A percentile compares a stretch with the other conserved stretches of the same genome.
phyloP scores from a whole-genome alignment of 2,329 filamentous ascomycete genomes.

The Colletotrichum euphorbiae region DNA sequence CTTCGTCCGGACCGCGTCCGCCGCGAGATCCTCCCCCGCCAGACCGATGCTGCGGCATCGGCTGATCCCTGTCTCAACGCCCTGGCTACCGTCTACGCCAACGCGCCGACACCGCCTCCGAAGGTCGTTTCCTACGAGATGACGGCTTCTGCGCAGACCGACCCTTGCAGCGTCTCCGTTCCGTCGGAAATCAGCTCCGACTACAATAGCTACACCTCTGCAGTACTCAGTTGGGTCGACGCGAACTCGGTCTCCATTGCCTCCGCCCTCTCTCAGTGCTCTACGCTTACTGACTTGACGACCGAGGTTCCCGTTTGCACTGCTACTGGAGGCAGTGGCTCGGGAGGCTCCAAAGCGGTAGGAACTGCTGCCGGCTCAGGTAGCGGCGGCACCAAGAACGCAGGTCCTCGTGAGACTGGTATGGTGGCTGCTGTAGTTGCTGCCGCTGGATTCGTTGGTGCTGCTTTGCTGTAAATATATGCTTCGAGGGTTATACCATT shows the following conservation, averaged over 20 bases:
- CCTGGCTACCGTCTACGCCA: constrained; percentile 40
- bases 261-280: constrained; percentile 45
- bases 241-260: constrained; percentile 41
- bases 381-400: constrained; percentile 30
- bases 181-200: constrained; percentile 42
- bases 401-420: constrained; percentile 43
- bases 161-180: constrained; percentile 44
- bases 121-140: constrained; percentile 41
- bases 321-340: not conserved
- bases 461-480: constrained; percentile 42
- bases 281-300: constrained; percentile 39
- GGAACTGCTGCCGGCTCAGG: not conserved
- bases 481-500: not conserved
- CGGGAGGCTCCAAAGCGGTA: not conserved
- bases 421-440: constrained; percentile 41
- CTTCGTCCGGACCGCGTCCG: constrained; percentile 37
- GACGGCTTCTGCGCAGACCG: constrained; percentile 38
- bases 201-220: constrained; percentile 41
- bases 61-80: constrained; percentile 40
- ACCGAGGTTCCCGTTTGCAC: constrained; percentile 28
- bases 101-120: constrained; percentile 43
- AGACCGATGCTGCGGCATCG: constrained; percentile 39
- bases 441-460: constrained; percentile 45
- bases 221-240: constrained; percentile 43
- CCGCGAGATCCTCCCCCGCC: constrained; percentile 42